Conservation (phyloP, 2,329 filamentous ascomycete species). For the Rugonectria rugulosa region DNA sequence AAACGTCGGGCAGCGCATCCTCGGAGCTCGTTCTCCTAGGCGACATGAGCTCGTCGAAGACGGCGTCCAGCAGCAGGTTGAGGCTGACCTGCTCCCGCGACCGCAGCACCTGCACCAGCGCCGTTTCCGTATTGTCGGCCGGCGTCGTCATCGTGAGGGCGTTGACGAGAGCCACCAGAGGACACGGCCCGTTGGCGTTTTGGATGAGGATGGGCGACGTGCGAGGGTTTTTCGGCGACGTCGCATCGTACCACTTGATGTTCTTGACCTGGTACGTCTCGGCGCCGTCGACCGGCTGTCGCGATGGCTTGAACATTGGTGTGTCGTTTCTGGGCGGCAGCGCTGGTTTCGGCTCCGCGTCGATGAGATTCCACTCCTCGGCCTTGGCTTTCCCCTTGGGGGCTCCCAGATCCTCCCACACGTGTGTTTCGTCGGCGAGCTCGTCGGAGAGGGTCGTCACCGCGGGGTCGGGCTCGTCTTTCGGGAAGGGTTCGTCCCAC, state of each 20-base stretch:
- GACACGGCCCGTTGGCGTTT: conserved; percentile 94
- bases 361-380: conserved; percentile 62
- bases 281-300: conserved; percentile 52
- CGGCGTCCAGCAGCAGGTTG: conserved; percentile 82
- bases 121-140: conserved; percentile 66
- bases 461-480: conserved; percentile 36
- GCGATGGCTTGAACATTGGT: conserved; percentile 48
- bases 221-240: conserved; percentile 66
- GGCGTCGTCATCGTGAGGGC: conserved; percentile 86
- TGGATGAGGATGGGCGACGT: conserved; percentile 90
- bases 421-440: conserved; percentile 52
- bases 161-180: conserved; percentile 91
- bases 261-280: conserved; percentile 96
- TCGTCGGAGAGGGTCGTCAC: conserved; percentile 43
- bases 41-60: conserved; percentile 93
- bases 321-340: conserved; percentile 45
- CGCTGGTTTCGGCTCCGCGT: conserved; percentile 45
- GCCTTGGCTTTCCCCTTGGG: conserved; percentile 53
- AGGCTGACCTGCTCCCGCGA: conserved; percentile 89
- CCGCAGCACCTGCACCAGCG: conserved; percentile 78
- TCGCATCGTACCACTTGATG: conserved; percentile 81
- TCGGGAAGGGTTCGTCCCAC: conserved; percentile 47
- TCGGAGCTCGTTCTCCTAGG: conserved; percentile 69
- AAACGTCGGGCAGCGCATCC: conserved; percentile 79
- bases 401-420: conserved; percentile 58